These are phyloP conservation scores for Zygoascus tannicola DNA, from an alignment of 805 yeast species.

Conservation along the genomic window DNA sequence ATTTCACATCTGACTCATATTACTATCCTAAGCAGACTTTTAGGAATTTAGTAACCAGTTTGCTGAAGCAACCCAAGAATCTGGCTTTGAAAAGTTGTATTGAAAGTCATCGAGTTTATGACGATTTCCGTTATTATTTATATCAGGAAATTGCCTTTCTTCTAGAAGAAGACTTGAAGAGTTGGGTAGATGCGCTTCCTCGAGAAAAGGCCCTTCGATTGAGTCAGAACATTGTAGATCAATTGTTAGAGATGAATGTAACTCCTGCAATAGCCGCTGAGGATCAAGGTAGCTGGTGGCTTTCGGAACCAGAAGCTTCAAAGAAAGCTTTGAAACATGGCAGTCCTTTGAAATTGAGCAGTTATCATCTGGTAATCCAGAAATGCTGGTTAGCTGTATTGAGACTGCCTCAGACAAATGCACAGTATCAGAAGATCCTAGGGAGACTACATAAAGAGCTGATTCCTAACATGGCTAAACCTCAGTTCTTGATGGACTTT, in stretches of 20 bases:
- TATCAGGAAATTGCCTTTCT: conserved; percentile 42
- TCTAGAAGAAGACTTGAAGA: conserved; percentile 16
- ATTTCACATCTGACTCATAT: conserved; percentile 47
- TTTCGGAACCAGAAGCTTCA: conserved; percentile 15
- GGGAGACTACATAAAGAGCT: conserved; percentile 72
- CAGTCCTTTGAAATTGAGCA: conserved; percentile 30
- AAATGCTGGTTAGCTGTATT: conserved; percentile 54
- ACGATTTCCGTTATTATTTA: conserved; percentile 74
- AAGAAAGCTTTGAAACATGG: conserved; percentile 27
- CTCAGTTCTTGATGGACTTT: conserved; percentile 86
- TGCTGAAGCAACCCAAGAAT: no score
- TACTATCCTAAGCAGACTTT: conserved; percentile 55
- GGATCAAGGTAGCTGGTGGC: conserved; percentile 1
- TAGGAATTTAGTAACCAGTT: conserved; percentile 8
- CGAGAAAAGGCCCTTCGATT: no score
- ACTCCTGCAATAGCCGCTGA: background rate
- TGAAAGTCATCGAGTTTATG: conserved; percentile 46
- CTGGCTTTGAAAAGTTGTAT: no score
- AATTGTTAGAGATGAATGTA: conserved; percentile 1
- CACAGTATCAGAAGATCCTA: conserved; percentile 62
- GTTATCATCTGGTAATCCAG: conserved; percentile 61
- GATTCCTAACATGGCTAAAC: conserved; percentile 70
- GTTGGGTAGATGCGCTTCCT: no score
- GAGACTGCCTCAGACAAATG: conserved; percentile 36
- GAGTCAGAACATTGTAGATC: background rate